These are phyloP conservation scores for Beta vulgaris DNA, from an alignment of 148 eudicot genomes.

Conservation along the genomic window DNA sequence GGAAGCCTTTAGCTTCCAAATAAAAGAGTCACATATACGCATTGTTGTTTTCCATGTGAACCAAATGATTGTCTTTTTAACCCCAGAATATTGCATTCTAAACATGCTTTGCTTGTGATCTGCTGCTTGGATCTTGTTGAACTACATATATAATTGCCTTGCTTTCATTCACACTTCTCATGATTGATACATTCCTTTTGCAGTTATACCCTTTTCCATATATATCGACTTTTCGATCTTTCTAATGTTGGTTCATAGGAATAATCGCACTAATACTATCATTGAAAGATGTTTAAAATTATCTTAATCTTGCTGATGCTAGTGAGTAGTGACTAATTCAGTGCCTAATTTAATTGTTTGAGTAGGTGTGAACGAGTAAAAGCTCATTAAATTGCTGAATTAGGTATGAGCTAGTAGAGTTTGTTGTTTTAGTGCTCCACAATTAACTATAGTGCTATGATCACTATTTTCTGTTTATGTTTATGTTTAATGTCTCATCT, in stretches of 20 bases:
- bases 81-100: not conserved
- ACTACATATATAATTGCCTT: not conserved
- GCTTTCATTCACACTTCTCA: slow-evolving; percentile 3
- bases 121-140: slow-evolving; percentile 7
- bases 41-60: not conserved
- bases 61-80: not conserved
- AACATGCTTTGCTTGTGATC: slow-evolving; percentile 21
- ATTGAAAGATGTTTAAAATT: slow-evolving; percentile 14
- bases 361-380: slow-evolving; percentile 11
- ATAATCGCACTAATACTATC: not conserved
- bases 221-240: not conserved
- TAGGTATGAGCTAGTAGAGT: too few species aligned
- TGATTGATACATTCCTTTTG: not conserved
- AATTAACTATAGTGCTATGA: not conserved
- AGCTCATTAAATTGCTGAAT: not conserved
- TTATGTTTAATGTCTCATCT: not conserved
- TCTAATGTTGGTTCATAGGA: not conserved
- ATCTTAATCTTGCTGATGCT: slow-evolving; percentile 8
- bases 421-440: slow-evolving; percentile 4
- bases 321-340: not conserved
- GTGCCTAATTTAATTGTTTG: slow-evolving; percentile 2
- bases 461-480: not conserved
- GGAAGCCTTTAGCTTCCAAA: too few species aligned
- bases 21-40: too few species aligned
- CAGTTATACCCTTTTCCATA: not conserved